These are phyloP conservation scores for Adansonia grandidieri DNA, from an alignment of 441 rosid species.

Conservation along the genomic window DNA sequence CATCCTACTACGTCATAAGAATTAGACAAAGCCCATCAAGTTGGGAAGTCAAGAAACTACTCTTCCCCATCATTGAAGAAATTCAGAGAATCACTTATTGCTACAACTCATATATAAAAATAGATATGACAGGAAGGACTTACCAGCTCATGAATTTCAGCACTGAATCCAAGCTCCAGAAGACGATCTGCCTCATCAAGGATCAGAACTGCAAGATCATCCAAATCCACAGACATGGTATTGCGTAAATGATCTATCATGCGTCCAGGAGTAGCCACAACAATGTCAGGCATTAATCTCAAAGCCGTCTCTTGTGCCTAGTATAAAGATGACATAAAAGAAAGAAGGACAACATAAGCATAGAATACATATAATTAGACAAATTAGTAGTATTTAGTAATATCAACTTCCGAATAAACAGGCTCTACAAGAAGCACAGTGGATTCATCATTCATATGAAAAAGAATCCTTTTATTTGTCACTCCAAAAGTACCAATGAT, in stretches of 20 bases:
- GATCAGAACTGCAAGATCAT: slow-evolving; percentile 89
- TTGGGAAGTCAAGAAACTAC: neutral
- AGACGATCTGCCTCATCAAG: slow-evolving; percentile 99
- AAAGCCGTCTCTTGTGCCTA: slow-evolving; percentile 90
- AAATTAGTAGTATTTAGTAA: neutral
- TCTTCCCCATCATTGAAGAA: neutral
- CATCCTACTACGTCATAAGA: neutral
- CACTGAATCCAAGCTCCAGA: slow-evolving; percentile 93
- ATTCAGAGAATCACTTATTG: neutral
- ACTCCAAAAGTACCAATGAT: neutral
- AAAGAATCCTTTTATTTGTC: neutral
- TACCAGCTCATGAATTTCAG: slow-evolving; percentile 95
- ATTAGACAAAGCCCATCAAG: neutral
- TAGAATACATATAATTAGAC: neutral
- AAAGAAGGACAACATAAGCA: neutral
- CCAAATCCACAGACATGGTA: slow-evolving; percentile 90
- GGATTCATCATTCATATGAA: neutral
- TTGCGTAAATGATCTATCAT: slow-evolving; percentile 97
- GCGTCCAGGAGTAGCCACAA: slow-evolving; percentile 98
- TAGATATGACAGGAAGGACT: slow-evolving; percentile 6
- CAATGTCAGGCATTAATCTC: slow-evolving; percentile 97
- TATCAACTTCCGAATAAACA: neutral
- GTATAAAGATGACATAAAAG: slow-evolving; percentile 25
- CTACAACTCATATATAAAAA: slow-evolving; percentile 14
- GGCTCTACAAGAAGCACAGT: neutral